These are phyloP conservation scores for Cyclospora cayetanensis DNA, from an alignment of 169 alveolate species.

Conservation along the genomic window DNA sequence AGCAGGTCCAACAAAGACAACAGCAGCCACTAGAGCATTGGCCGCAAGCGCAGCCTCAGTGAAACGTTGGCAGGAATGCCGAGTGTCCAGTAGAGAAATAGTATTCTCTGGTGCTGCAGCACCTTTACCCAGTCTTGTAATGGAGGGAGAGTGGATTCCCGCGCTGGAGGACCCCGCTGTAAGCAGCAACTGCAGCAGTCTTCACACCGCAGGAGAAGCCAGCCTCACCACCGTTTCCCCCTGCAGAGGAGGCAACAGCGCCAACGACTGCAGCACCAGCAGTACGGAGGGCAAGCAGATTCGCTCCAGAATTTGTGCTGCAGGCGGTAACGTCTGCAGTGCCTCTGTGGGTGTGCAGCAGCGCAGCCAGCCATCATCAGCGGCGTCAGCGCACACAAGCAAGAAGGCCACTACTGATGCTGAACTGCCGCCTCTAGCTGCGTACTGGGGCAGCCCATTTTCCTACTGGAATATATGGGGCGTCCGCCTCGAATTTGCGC, in stretches of 20 bases:
- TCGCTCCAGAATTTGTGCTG: not conserved
- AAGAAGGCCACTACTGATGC: not conserved
- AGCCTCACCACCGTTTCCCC: not conserved
- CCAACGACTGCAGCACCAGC: not conserved
- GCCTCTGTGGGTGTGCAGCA: not conserved
- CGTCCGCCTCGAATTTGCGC: not conserved
- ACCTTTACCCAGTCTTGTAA: not conserved
- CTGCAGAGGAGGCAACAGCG: not conserved
- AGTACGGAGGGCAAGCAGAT: not conserved
- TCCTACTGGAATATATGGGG: not conserved
- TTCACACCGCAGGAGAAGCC: conserved; percentile 18
- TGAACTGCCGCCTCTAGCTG: not conserved
- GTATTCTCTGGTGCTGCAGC: not conserved
- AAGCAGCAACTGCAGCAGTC: not conserved
- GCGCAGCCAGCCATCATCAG: not conserved
- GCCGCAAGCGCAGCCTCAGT: not conserved
- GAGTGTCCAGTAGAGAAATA: not conserved
- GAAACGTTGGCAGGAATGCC: not conserved
- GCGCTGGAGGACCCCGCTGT: conserved; percentile 16
- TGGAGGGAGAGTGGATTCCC: not conserved
- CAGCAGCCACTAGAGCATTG: not conserved
- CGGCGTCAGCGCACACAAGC: conserved; percentile 6
- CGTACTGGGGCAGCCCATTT: conserved; percentile 16
- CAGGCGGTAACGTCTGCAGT: no score
- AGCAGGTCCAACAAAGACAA: not conserved